Evolutionary conservation across 306 rosid species (phyloP).

Genomic region (Rosa rugosa): DNA sequence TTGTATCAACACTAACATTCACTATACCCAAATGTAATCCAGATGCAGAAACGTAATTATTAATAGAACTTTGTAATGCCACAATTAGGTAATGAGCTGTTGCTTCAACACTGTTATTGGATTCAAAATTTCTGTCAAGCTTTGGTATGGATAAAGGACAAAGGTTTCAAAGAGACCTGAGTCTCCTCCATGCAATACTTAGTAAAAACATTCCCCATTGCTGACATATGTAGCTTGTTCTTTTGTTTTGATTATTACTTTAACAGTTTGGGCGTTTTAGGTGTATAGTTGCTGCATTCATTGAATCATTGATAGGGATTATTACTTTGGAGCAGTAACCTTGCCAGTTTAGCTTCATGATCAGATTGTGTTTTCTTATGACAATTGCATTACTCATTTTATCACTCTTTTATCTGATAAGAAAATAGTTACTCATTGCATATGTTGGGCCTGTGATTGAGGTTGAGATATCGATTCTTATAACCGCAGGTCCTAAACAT

Average conservation of each 20-base stretch:
- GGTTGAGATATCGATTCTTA: not conserved
- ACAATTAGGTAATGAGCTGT: not conserved
- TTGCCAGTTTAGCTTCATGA: not conserved
- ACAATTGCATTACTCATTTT: not conserved
- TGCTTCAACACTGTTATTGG: not conserved
- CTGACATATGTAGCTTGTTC: not conserved
- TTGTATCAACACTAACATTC: too few relatives aligned
- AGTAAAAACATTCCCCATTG: not conserved
- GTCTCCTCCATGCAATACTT: too few relatives aligned
- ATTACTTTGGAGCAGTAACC: not conserved
- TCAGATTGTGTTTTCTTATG: not conserved
- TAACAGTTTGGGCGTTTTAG: not conserved
- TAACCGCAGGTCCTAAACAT: not conserved
- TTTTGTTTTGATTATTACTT: not conserved
- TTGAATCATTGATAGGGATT: not conserved
- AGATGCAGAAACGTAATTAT: not conserved
- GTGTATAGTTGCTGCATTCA: not conserved
- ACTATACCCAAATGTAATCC: too few relatives aligned
- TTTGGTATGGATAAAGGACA: too few relatives aligned
- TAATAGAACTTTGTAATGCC: not conserved
- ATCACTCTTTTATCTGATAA: not conserved
- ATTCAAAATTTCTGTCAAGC: too few relatives aligned
- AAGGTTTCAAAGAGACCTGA: too few relatives aligned
- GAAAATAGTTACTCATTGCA: not conserved
- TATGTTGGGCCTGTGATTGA: not conserved